Evolutionary conservation across 73 alveolate species (phyloP).

Genomic region (Uronychia setigera): DNA sequence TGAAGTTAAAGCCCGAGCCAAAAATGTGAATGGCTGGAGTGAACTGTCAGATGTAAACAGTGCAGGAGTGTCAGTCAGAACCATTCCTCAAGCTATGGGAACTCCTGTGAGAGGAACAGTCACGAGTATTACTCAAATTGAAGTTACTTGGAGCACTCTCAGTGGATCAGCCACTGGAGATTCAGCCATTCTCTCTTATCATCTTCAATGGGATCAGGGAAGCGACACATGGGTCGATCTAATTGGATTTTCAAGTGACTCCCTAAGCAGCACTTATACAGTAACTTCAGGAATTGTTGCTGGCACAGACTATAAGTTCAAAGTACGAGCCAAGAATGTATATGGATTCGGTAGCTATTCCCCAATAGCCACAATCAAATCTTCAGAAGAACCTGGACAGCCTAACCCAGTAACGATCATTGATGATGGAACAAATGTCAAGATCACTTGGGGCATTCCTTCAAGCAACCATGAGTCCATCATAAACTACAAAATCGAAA

Average conservation of each 20-base stretch:
- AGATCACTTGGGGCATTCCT: slow-evolving; percentile 31
- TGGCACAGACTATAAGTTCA: slow-evolving; percentile 27
- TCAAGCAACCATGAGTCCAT: slow-evolving; percentile 32
- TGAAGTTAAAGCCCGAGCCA: slow-evolving; percentile 13
- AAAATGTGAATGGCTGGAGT: slow-evolving; percentile 52
- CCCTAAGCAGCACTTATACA: neutral
- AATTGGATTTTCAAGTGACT: slow-evolving; percentile 16
- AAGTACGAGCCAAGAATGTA: slow-evolving; percentile 52
- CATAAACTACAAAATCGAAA: slow-evolving; percentile 30
- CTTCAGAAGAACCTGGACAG: slow-evolving; percentile 1
- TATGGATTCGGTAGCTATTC: slow-evolving; percentile 41
- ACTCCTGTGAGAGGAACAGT: slow-evolving; percentile 15
- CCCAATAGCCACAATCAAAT: slow-evolving; percentile 14
- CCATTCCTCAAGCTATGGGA: slow-evolving; percentile 22
- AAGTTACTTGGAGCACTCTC: neutral
- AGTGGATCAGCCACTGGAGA: slow-evolving; percentile 31
- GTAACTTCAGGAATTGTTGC: slow-evolving; percentile 12
- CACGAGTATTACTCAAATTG: neutral
- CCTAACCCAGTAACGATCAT: neutral
- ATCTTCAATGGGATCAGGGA: slow-evolving; percentile 48
- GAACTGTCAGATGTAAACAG: neutral
- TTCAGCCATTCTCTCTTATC: slow-evolving; percentile 33
- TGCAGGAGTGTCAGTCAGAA: slow-evolving; percentile 29
- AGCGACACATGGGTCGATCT: slow-evolving; percentile 15
- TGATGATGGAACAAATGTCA: slow-evolving; percentile 5